These are phyloP conservation scores for Inonotus obliquus DNA, from an alignment of 1,284 basidiomycete species.

Conservation along the genomic window DNA sequence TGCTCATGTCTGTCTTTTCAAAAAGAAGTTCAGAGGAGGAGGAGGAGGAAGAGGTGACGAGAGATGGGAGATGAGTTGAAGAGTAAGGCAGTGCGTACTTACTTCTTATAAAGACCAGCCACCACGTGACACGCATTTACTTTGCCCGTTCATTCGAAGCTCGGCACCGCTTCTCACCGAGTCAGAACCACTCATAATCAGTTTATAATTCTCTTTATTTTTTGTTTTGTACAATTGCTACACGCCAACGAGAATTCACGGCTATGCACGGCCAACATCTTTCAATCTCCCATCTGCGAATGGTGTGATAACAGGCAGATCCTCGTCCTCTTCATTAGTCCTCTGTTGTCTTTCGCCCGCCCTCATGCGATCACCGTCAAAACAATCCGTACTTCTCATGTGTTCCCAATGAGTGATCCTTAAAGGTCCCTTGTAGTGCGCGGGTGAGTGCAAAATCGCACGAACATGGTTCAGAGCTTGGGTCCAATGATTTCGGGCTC, in stretches of 20 bases:
- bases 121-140: constrained; percentile 2
- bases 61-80: background rate
- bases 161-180: constrained; percentile 4
- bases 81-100: background rate
- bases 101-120: background rate
- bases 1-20: constrained; percentile 39
- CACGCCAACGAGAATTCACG: background rate
- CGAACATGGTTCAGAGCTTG: constrained; percentile 41
- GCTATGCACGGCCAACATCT: constrained; percentile 9
- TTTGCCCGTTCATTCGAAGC: constrained; percentile 8
- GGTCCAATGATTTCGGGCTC: constrained; percentile 42
- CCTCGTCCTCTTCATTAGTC: constrained; percentile 3
- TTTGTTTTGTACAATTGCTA: background rate
- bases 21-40: background rate
- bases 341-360: constrained; percentile 23
- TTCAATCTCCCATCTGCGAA: constrained; percentile 15
- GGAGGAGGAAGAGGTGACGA: background rate
- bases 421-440: constrained; percentile 57
- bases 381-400: constrained; percentile 73
- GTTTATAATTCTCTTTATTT: background rate
- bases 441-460: constrained; percentile 42
- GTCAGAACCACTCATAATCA: background rate
- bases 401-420: constrained; percentile 62
- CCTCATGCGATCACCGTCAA: constrained; percentile 49
- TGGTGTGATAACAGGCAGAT: constrained; percentile 15